Conservation (phyloP, 2,329 filamentous ascomycete species). For the Bisporella sp. region DNA sequence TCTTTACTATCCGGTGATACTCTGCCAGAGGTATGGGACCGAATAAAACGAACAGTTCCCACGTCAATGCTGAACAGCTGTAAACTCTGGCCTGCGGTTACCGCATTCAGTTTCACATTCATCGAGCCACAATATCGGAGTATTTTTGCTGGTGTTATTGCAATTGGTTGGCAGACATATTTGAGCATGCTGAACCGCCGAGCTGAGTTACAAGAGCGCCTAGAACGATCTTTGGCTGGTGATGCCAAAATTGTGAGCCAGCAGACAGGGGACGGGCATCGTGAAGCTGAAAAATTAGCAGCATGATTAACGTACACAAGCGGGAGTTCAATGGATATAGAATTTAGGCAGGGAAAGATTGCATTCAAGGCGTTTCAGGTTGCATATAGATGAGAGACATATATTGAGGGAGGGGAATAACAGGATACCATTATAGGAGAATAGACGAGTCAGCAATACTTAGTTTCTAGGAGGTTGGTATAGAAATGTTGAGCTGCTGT, state of each 20-base stretch:
- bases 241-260: neutral
- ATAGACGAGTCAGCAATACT: too few species aligned
- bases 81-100: conserved; percentile 85
- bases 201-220: conserved; percentile 50
- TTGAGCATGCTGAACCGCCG: conserved; percentile 70
- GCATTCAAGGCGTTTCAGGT: too few species aligned
- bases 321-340: too few species aligned
- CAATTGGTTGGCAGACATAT: conserved; percentile 91
- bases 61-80: conserved; percentile 69
- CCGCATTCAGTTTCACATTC: conserved; percentile 81
- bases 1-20: conserved; percentile 65
- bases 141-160: conserved; percentile 71
- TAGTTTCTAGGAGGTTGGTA: too few species aligned
- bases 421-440: too few species aligned
- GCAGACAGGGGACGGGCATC: neutral
- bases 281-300: neutral
- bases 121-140: conserved; percentile 72
- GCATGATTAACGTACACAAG: neutral
- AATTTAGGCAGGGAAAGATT: too few species aligned
- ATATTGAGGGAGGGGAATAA: too few species aligned
- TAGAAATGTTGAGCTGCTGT: too few species aligned
- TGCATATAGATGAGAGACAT: too few species aligned
- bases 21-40: conserved; percentile 55
- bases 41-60: conserved; percentile 70
- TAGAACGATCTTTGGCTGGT: conserved; percentile 3